Conservation (phyloP, 768 basidiomycete genomes). For the Suillus hirtellus region DNA sequence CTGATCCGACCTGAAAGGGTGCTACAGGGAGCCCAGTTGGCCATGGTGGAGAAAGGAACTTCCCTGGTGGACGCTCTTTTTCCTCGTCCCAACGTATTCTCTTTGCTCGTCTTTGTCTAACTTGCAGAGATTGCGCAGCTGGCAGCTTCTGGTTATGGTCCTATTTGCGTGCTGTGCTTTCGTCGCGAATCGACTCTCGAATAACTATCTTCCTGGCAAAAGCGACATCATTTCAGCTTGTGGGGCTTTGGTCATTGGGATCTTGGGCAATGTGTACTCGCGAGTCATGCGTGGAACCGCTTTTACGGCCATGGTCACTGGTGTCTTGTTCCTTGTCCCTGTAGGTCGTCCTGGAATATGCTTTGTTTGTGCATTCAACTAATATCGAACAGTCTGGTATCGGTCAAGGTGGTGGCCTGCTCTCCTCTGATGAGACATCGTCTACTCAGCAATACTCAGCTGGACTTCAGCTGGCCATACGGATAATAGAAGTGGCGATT, state of each 20-base stretch:
- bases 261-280: conserved; percentile 83
- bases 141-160: conserved; percentile 74
- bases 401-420: conserved; percentile 71
- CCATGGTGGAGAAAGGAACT: conserved; percentile 77
- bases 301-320: conserved; percentile 90
- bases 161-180: conserved; percentile 74
- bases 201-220: conserved; percentile 59
- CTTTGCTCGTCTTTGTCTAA: conserved; percentile 73
- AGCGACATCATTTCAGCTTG: conserved; percentile 76
- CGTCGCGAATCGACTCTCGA: conserved; percentile 66
- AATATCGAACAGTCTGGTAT: conserved; percentile 61
- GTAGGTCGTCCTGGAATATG: conserved; percentile 45
- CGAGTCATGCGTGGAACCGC: conserved; percentile 76
- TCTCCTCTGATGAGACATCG: conserved; percentile 47
- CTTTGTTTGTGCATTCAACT: conserved; percentile 7
- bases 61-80: conserved; percentile 79
- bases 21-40: conserved; percentile 71
- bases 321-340: conserved; percentile 88
- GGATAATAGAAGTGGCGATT: conserved; percentile 82
- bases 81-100: conserved; percentile 79
- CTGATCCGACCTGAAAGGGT: conserved; percentile 46
- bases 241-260: conserved; percentile 76
- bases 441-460: conserved; percentile 72
- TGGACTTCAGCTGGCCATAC: conserved; percentile 76
- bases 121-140: conserved; percentile 67